Base-by-base conservation (phyloP, 352 stramenopile genomes). In the Globisporangium paddicum region DNA sequence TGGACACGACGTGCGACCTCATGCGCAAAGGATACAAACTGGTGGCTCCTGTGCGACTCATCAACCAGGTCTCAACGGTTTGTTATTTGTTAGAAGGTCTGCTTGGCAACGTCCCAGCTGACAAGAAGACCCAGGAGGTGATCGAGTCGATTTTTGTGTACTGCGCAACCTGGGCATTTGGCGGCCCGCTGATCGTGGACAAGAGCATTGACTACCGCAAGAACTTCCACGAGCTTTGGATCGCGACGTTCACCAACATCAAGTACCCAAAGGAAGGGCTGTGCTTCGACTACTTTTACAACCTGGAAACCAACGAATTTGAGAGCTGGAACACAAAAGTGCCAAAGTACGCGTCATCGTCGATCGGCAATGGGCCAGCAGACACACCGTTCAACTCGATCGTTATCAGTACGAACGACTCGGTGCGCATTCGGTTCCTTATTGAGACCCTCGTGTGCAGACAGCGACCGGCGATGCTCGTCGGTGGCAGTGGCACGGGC, bases 251-350 rank as follows among this genome's bases (percentile, higher is more conserved):
- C 60, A 80, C 86, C 0, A 89, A 69, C 55, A 68, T 95, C 63
- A 98, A 98, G 58, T 98, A 98, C 62, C 93, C 96, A 0, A 98
- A 98, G 62, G 95, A 98, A 64, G 94, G 93, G 6, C 58, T 92
- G 6, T 98, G 94, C 64, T 99, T 99, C 60, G 96, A 99, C 73
- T 99, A 98, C 68, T 98, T 98, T 60, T 99, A 96, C 68, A 97
- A 98, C 67, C 59, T 95, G 21, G 86, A 96, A 47, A 91, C 75
- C 3, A 90, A 90, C 60, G 86, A 96, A 38, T 98, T 98, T 59
- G 81, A 97, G 35, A 90, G 86, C 60, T 99, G 96, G 96, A 86
- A 82, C 63, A 88, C 73, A 2, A 97, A 97, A 60, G 93, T 98
- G 25, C 90, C 93, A 16, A 92, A 94, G 61, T 98, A 97, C 61